Base-by-base conservation (phyloP, 2,329 filamentous ascomycete genomes). In the Fusarium guadeloupense region DNA sequence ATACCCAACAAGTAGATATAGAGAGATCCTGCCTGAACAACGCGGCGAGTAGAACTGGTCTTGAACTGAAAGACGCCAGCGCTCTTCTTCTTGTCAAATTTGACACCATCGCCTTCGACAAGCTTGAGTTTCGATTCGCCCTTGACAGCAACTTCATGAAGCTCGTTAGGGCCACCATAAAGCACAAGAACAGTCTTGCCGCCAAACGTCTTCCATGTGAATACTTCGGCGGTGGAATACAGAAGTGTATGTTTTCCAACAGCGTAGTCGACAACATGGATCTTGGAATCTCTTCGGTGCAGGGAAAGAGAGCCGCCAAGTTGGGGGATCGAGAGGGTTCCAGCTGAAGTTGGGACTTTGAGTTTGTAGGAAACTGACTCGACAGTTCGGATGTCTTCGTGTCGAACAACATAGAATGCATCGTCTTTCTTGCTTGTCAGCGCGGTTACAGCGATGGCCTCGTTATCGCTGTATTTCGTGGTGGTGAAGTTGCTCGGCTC, bases 191-290 rank as follows among this genome's bases (percentile, higher is more conserved):
- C 82, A 13, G 84, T 87, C 71, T 81, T 83, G 33, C 82, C 76
- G 0, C 78, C 79, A 55, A 88, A 86, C 45, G 83, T 80, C 71
- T 91, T 88, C 84, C 87, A 89, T 0, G 87, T 90, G 59, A 88
- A 85, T 20, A 91, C 83, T 67, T 92, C 89, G 0, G 86, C 87
- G 3, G 89, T 88, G 0, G 86, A 90, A 73, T 91, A 92, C 1
- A 90, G 71, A 14, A 92, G 69, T 1, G 78, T 83, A 6, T 78
- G 74, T n/a, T 82, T 80, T 0, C 85, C 86, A 40, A 91, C 74
- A 12, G 83, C 78, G 55, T 91, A 91, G 63, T 91, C 86, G 0
- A 83, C 86, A 5, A 91, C 83, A 67, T 89, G 85, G 35, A 89
- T 81, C 74, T 85, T 90, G 0, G 87, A 89, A 68, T 91, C 89